Conservation (phyloP, 257 asterid genomes). For the Rehmannia glutinosa region DNA sequence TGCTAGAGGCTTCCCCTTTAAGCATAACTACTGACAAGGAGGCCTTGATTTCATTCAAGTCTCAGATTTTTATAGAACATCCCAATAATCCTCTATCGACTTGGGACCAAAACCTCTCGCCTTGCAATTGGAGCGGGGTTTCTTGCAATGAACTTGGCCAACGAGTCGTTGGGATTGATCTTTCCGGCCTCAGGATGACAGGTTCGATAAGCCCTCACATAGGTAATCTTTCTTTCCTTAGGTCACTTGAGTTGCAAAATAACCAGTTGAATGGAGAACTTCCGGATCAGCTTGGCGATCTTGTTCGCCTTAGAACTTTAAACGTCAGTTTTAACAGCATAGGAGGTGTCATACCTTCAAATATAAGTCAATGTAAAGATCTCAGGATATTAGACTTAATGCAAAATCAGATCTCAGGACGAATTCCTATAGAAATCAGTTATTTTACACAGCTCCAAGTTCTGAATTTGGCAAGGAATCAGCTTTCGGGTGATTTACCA, state of each 20-base stretch:
- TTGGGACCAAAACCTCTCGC: conserved; percentile 39
- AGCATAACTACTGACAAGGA: conserved; percentile 41
- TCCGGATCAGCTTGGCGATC: conserved; percentile 41
- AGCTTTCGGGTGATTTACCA: conserved; percentile 46
- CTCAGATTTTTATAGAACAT: conserved; percentile 21
- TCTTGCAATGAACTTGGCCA: conserved; percentile 28
- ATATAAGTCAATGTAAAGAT: conserved; percentile 32
- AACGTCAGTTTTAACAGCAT: conserved; percentile 37
- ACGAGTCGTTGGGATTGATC: conserved; percentile 38
- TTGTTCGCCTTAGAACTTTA: conserved; percentile 25
- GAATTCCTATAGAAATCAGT: conserved; percentile 33
- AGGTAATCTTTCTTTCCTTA: conserved; percentile 51
- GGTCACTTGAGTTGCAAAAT: conserved; percentile 44
- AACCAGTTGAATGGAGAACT: conserved; percentile 41
- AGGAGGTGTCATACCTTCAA: conserved; percentile 34
- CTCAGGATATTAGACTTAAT: conserved; percentile 33
- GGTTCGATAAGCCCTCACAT: conserved; percentile 50
- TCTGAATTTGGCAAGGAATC: conserved; percentile 40
- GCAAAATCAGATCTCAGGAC: conserved; percentile 46
- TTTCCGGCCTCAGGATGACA: conserved; percentile 32
- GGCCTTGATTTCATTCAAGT: conserved; percentile 47
- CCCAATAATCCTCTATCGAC: conserved; percentile 35
- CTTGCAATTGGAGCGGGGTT: conserved; percentile 68
- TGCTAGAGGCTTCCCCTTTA: conserved; percentile 14
- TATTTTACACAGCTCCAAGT: conserved; percentile 31